phyloP scores from a whole-genome alignment of 2,329 filamentous ascomycete genomes.

The Xylariaceae sp. region DNA sequence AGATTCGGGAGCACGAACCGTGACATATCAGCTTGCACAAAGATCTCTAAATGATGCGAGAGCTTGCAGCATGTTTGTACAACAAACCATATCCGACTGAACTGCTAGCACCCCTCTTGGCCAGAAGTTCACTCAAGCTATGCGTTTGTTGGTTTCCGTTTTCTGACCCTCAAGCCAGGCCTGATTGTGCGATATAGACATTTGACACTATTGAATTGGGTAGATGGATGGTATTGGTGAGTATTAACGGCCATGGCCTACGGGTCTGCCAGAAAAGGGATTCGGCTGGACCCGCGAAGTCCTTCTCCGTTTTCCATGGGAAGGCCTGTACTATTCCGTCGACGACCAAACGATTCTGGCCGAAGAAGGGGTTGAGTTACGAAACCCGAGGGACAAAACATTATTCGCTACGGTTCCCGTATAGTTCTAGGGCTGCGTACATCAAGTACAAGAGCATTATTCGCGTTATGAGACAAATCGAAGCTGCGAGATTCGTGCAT shows the following conservation, averaged over 20 bases:
- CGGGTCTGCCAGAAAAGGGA: too few relatives aligned
- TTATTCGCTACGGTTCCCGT: background rate
- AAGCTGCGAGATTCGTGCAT: background rate
- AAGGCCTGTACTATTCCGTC: background rate
- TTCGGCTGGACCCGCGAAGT: too few relatives aligned
- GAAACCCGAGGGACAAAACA: background rate
- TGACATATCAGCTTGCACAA: constrained; percentile 48
- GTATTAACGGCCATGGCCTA: too few relatives aligned
- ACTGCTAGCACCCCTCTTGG: background rate
- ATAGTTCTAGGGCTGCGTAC: background rate
- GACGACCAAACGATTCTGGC: background rate
- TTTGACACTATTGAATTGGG: background rate
- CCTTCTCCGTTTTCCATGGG: too few relatives aligned
- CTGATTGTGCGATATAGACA: background rate
- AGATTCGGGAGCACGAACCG: constrained; percentile 29
- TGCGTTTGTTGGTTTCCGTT: constrained; percentile 6
- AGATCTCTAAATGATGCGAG: constrained; percentile 43
- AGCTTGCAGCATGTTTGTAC: constrained; percentile 34
- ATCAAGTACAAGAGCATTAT: background rate
- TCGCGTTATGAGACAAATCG: constrained; percentile 2
- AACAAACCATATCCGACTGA: constrained; percentile 24
- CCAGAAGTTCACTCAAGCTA: constrained; percentile 12
- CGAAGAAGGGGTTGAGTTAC: background rate
- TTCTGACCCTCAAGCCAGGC: background rate
- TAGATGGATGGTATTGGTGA: too few relatives aligned